Percentiles rank a stretch among this genome's conserved stretches.
Conservation (phyloP, 78 protist genomes). For the Mastigamoeba balamuthi region DNA sequence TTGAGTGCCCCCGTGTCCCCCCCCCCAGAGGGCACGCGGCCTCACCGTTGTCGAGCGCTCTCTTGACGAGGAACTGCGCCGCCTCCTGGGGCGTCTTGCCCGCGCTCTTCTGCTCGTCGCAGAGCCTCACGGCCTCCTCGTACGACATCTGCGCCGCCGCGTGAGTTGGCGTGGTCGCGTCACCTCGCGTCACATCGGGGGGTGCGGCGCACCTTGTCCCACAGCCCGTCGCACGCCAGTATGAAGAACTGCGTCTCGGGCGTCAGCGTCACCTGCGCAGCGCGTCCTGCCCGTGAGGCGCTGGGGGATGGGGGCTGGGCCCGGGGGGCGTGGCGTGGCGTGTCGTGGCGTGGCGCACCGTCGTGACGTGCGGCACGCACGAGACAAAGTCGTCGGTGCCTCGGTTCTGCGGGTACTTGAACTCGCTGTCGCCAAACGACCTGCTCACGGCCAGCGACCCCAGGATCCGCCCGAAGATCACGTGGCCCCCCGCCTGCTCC, state of each 20-base stretch:
- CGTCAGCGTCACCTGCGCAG: too few relatives aligned
- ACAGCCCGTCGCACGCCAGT: conserved; percentile 54
- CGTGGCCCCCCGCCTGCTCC: conserved; percentile 51
- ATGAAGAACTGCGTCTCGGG: conserved; percentile 41
- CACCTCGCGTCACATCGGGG: too few relatives aligned
- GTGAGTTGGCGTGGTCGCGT: background rate
- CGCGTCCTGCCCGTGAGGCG: too few relatives aligned
- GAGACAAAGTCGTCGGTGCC: conserved; percentile 46
- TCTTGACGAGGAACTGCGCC: background rate
- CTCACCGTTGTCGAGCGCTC: background rate
- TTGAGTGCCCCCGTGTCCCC: too few relatives aligned
- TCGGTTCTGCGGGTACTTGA: conserved; percentile 24
- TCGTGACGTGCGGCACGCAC: conserved; percentile 14
- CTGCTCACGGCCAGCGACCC: conserved; percentile 46
- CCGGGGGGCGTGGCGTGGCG: background rate
- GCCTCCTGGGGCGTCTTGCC: background rate
- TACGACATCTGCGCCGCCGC: background rate
- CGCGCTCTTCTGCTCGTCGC: background rate
- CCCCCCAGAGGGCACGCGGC: background rate
- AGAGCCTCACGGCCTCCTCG: background rate
- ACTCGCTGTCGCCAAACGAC: conserved; percentile 55
- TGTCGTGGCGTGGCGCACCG: background rate
- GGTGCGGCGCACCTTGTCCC: conserved; percentile 43
- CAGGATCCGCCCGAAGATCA: conserved; percentile 46
- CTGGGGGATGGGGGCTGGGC: background rate